Evolutionary conservation across 768 basidiomycete species (phyloP).

Genomic region (Mycena capillaripes): DNA sequence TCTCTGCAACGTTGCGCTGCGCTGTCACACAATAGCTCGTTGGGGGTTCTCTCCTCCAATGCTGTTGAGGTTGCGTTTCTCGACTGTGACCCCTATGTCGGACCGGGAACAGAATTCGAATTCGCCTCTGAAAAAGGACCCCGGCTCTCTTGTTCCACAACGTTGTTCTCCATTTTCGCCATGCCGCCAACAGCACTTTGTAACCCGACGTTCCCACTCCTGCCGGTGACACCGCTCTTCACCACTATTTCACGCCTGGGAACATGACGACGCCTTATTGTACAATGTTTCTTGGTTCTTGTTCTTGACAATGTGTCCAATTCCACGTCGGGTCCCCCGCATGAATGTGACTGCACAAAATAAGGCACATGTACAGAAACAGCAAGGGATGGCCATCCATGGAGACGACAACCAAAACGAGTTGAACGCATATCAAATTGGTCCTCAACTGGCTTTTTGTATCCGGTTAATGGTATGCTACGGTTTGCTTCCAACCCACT

Average conservation of each 20-base stretch:
- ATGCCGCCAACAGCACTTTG: not conserved
- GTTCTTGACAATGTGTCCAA: conserved; percentile 3
- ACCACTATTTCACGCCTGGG: conserved; percentile 14
- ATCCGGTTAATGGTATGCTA: too few relatives aligned
- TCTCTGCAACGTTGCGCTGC: too few relatives aligned
- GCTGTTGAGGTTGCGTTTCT: not conserved
- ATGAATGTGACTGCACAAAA: not conserved
- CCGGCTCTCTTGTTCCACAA: not conserved
- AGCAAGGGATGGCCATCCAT: not conserved
- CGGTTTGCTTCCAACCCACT: too few relatives aligned
- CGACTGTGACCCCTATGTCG: not conserved
- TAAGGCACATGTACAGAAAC: not conserved
- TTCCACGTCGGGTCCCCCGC: not conserved
- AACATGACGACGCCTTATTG: not conserved
- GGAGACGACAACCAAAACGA: not conserved
- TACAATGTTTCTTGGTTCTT: too few relatives aligned
- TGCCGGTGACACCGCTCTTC: not conserved
- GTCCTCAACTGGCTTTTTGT: too few relatives aligned
- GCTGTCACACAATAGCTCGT: not conserved
- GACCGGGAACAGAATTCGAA: not conserved
- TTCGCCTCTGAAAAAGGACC: not conserved
- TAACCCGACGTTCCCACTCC: not conserved
- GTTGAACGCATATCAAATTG: not conserved
- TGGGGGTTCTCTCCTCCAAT: not conserved
- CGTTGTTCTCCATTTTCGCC: not conserved